Base-by-base conservation (phyloP, 352 stramenopile species). In the Phytophthora fragariaefolia region DNA sequence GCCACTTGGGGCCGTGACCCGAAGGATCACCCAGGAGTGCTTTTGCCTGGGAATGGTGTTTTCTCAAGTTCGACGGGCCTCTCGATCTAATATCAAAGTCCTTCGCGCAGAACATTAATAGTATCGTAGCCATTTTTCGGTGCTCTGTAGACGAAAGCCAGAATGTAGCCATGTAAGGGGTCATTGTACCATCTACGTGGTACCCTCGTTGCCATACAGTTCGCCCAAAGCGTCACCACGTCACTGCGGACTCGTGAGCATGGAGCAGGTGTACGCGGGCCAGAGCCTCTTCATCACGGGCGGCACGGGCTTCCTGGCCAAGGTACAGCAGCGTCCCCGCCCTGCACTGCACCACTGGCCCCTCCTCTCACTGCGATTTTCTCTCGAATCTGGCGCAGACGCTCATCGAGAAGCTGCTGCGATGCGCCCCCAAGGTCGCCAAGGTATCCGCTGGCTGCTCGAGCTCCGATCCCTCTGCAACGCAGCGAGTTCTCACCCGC, bases 241-340 rank as follows among this genome's bases (percentile, higher is more conserved):
- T n/a, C n/a, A n/a, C n/a, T n/a, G n/a, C n/a, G n/a, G n/a, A n/a
- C n/a, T n/a, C 30, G 26, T 40, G 27, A 50, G 24, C 15, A 92
- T 92, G 74, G 79, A 91, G 63, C 56, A 83, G 42, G 40, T 77
- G 28, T 92, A 89, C 57, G 59, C 77, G 10, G 82, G 74, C 34
- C 89, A 91, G 45, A 77, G 75, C 27, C 63, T 97, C 55, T 93
- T 97, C 61, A 60, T 97, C 63, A 96, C 89, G n/a, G 89, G 89
- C 48, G 89, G 74, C 59, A 97, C 88, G 46, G 88, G 89, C 65
- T 97, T 97, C 69, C 74, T 95, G 34, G 89, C 82, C 60, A 96
- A 96, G 70, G 88, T 91, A 62, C 22, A 56, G 5, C 8, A 8
- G 7, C 1, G 32, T 18, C 9, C 12, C 40, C 0, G 26, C 2